Conservation (phyloP, 225 moss, liverwort and hornwort genomes). For the Climacium dendroides region DNA sequence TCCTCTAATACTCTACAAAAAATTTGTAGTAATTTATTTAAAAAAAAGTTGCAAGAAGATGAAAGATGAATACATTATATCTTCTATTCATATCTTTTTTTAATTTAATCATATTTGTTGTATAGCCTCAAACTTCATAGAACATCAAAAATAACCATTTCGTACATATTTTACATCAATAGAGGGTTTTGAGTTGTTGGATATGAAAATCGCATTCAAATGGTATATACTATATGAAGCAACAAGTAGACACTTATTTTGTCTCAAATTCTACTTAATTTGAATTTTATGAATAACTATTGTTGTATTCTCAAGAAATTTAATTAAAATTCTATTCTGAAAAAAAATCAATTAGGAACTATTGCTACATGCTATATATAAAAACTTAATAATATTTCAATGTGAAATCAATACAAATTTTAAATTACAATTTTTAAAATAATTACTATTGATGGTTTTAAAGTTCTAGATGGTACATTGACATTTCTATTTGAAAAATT, state of each 20-base stretch:
- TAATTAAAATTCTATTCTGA: too few species aligned
- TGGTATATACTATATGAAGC: too few species aligned
- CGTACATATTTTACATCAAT: accelerated
- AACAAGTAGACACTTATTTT: neutral
- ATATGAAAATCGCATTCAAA: neutral
- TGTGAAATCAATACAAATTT: too few species aligned
- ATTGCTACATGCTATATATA: neutral
- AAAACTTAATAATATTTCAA: neutral
- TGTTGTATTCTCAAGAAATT: too few species aligned
- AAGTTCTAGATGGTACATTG: neutral
- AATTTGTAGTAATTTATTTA: neutral
- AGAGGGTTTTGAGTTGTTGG: accelerated
- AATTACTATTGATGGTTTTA: too few species aligned
- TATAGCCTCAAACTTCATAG: too few species aligned
- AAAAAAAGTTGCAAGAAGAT: too few species aligned
- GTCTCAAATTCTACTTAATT: too few species aligned
- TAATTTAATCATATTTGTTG: neutral
- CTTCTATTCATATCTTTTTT: neutral
- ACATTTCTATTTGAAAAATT: neutral
- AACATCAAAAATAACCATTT: neutral
- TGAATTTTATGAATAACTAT: neutral
- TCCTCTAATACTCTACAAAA: slow-evolving; percentile 39
- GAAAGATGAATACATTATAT: neutral
- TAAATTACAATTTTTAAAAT: neutral
- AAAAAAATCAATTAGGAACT: neutral